These are phyloP conservation scores for Incumbomyces delicatus DNA, from an alignment of 2,329 filamentous ascomycete species.

Conservation along the genomic window DNA sequence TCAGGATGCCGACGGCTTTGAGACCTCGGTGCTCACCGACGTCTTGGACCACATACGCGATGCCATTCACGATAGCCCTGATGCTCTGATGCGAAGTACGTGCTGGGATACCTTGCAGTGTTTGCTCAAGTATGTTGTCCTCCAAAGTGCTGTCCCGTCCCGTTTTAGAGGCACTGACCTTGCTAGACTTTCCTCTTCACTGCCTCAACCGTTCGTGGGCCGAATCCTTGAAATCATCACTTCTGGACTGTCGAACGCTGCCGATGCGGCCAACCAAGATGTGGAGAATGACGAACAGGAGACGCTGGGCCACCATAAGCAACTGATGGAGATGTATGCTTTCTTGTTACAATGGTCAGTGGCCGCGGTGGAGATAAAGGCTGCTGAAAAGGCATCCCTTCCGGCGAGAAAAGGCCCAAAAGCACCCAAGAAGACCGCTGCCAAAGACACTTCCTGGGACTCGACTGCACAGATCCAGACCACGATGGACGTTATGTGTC, in stretches of 20 bases:
- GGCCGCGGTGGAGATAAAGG: conserved; percentile 85
- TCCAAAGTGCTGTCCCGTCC: conserved; percentile 25
- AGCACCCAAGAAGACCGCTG: conserved; percentile 56
- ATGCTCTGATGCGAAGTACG: conserved; percentile 67
- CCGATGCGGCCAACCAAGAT: conserved; percentile 74
- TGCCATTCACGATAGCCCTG: conserved; percentile 81
- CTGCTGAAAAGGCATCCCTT: conserved; percentile 76
- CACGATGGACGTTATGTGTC: conserved; percentile 89
- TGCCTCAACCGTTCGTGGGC: conserved; percentile 74
- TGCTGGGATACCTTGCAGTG: conserved; percentile 92
- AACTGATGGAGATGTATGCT: conserved; percentile 83
- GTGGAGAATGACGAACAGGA: conserved; percentile 89
- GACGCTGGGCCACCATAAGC: conserved; percentile 74
- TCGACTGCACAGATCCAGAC: conserved; percentile 77
- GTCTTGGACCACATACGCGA: conserved; percentile 89
- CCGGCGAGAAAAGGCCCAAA: conserved; percentile 64
- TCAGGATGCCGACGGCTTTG: conserved; percentile 79
- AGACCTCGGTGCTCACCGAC: conserved; percentile 67
- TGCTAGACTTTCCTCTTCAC: conserved; percentile 64
- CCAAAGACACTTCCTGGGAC: conserved; percentile 76
- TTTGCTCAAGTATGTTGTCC: conserved; percentile 80
- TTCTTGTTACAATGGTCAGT: conserved; percentile 94
- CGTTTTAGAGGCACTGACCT: conserved; percentile 16
- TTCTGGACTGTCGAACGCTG: conserved; percentile 74
- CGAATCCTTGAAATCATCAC: conserved; percentile 88